A percentile compares a stretch with the other conserved stretches of the same genome.
These are phyloP conservation scores for Francoa sonchifolia DNA, from an alignment of 441 rosid species.

Conservation along the genomic window DNA sequence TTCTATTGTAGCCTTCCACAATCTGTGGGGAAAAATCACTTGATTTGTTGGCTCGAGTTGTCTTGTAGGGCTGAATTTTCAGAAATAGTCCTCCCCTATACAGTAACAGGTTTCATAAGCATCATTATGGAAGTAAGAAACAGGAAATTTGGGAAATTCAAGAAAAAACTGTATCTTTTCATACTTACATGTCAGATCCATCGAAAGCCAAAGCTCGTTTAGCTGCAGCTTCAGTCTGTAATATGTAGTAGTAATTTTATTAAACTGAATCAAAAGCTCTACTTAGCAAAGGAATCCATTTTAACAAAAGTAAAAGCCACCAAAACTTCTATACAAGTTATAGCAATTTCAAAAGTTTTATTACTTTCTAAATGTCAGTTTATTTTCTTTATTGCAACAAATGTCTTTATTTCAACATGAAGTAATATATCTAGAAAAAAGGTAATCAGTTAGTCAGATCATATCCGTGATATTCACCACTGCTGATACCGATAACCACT, in stretches of 20 bases:
- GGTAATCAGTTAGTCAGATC: too few species aligned
- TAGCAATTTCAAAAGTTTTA: too few species aligned
- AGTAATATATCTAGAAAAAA: too few species aligned
- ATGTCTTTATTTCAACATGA: too few species aligned
- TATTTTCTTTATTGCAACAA: too few species aligned
- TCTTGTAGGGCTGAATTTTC: constrained; percentile 66
- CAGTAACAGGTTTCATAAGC: constrained; percentile 13
- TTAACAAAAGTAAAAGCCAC: too few species aligned
- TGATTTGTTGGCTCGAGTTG: constrained; percentile 26
- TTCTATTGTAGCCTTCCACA: constrained; percentile 74
- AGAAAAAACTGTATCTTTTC: constrained; percentile 1
- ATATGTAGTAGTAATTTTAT: constrained; percentile 3
- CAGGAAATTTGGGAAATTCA: background rate
- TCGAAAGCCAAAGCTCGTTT: constrained; percentile 78
- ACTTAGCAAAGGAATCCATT: too few species aligned
- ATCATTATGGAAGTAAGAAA: constrained; percentile 1
- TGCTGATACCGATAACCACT: too few species aligned
- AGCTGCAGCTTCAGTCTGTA: constrained; percentile 75
- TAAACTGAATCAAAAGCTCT: too few species aligned
- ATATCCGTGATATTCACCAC: too few species aligned
- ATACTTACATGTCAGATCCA: constrained; percentile 83
- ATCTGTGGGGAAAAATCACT: constrained; percentile 48
- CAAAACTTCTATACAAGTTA: too few species aligned
- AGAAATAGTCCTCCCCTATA: constrained; percentile 73
- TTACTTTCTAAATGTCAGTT: too few species aligned